Evolutionary conservation across 176 grass and related monocot genomes (phyloP).

Genomic region (Dactylis glomerata): DNA sequence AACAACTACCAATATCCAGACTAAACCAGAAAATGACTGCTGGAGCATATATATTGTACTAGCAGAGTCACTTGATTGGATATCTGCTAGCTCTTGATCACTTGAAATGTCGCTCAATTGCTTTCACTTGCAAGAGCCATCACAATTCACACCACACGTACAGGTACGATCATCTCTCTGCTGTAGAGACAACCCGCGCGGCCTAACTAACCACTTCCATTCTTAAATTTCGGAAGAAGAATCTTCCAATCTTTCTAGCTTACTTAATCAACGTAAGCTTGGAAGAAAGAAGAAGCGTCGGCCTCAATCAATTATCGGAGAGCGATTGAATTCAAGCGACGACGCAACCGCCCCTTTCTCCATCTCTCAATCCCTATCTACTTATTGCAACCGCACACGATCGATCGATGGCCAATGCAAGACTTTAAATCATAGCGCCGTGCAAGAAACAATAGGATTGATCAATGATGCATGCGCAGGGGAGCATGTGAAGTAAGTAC

Average conservation of each 20-base stretch:
- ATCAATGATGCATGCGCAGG: not conserved
- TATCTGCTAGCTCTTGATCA: not conserved
- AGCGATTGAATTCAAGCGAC: not conserved
- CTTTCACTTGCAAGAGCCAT: not conserved
- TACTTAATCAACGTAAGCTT: not conserved
- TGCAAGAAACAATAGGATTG: not conserved
- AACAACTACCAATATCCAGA: not conserved
- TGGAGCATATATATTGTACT: not conserved
- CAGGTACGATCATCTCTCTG: not conserved
- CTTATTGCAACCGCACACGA: not conserved
- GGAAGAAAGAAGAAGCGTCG: not conserved
- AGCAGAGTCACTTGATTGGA: not conserved
- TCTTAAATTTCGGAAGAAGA: not conserved
- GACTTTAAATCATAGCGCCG: not conserved
- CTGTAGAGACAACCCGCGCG: not conserved
- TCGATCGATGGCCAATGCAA: not conserved
- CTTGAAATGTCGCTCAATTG: slow-evolving; percentile 4
- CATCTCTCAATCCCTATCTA: not conserved
- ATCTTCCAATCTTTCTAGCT: not conserved
- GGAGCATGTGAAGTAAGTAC: not conserved
- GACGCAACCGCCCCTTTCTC: not conserved
- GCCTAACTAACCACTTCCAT: slow-evolving; percentile 3
- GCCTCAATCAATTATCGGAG: slow-evolving; percentile 13
- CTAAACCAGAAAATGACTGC: not conserved
- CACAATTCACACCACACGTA: not conserved